These are phyloP conservation scores for Xylaria hypoxylon DNA, from an alignment of 2,329 filamentous ascomycete genomes.

Conservation along the genomic window DNA sequence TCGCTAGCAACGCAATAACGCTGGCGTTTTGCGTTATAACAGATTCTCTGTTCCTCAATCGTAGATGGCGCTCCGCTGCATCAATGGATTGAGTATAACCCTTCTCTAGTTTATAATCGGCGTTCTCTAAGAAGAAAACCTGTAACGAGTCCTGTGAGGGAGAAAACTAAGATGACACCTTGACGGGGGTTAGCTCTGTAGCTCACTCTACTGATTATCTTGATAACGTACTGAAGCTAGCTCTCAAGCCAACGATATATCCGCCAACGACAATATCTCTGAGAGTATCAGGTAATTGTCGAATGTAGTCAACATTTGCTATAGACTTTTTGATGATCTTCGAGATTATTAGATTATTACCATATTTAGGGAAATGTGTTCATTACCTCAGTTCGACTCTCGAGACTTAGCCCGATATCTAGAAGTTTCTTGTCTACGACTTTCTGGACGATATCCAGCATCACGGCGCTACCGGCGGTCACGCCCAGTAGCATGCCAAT, in stretches of 20 bases:
- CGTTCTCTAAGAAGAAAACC: constrained; percentile 30
- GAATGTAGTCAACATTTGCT: constrained; percentile 56
- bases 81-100: background rate
- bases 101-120: constrained; percentile 18
- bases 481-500: constrained; percentile 52
- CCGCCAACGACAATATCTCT: constrained; percentile 30
- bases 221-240: constrained; percentile 35
- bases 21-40: no score
- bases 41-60: no score
- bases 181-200: constrained; percentile 12
- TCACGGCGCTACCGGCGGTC: constrained; percentile 44
- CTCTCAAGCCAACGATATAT: constrained; percentile 35
- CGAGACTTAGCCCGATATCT: constrained; percentile 42
- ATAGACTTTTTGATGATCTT: constrained; percentile 56
- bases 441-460: constrained; percentile 47
- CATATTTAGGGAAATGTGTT: background rate
- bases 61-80: no score
- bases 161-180: constrained; percentile 33
- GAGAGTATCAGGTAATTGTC: constrained; percentile 24
- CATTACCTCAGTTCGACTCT: constrained; percentile 40
- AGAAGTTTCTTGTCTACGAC: constrained; percentile 44
- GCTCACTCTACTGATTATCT: background rate
- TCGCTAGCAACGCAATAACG: no score
- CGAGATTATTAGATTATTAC: constrained; percentile 1
- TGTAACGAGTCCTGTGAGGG: constrained; percentile 28